phyloP scores from a whole-genome alignment of 2,329 filamentous ascomycete species.

The Karstenula rhodostoma region DNA sequence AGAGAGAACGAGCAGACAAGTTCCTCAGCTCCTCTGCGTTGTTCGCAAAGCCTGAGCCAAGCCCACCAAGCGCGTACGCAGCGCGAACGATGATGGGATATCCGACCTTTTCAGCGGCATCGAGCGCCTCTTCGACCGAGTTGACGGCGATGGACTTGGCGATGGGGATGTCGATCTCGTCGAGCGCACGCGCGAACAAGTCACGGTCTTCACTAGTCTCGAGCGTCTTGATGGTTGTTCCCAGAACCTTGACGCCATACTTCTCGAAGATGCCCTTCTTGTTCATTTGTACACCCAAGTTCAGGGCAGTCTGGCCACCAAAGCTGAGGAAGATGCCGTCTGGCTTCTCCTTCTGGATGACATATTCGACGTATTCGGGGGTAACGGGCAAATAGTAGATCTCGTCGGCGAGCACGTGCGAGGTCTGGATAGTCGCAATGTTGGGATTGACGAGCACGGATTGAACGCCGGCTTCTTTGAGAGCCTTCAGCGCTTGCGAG shows the following conservation, averaged over 20 bases:
- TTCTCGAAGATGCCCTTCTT: slow-evolving; percentile 94
- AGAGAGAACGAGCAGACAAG: slow-evolving; percentile 89
- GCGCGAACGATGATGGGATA: slow-evolving; percentile 99
- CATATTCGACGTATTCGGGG: slow-evolving; percentile 95
- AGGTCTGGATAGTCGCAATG: slow-evolving; percentile 97
- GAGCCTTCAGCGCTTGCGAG: slow-evolving; percentile 93
- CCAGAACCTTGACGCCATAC: slow-evolving; percentile 93
- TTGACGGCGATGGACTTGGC: slow-evolving; percentile 93
- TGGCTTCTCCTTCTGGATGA: slow-evolving; percentile 93
- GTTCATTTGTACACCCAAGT: slow-evolving; percentile 97
- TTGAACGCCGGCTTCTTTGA: slow-evolving; percentile 91
- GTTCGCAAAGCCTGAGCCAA: slow-evolving; percentile 95
- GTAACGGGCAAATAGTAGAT: slow-evolving; percentile 98
- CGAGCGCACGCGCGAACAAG: slow-evolving; percentile 91
- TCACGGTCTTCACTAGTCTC: slow-evolving; percentile 97
- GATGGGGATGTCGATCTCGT: slow-evolving; percentile 97
- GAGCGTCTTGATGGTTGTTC: slow-evolving; percentile 91
- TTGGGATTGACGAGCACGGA: slow-evolving; percentile 98
- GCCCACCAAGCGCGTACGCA: slow-evolving; percentile 93
- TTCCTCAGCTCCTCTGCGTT: slow-evolving; percentile 94
- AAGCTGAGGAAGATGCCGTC: slow-evolving; percentile 98
- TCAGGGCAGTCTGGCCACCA: slow-evolving; percentile 95
- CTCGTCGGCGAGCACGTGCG: slow-evolving; percentile 94
- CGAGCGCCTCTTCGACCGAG: slow-evolving; percentile 89
- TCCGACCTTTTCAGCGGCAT: slow-evolving; percentile 84